A percentile compares a stretch with the other conserved stretches of the same genome.
Evolutionary conservation across 169 alveolate species (phyloP).

Genomic region (Cryptosporidium felis): DNA sequence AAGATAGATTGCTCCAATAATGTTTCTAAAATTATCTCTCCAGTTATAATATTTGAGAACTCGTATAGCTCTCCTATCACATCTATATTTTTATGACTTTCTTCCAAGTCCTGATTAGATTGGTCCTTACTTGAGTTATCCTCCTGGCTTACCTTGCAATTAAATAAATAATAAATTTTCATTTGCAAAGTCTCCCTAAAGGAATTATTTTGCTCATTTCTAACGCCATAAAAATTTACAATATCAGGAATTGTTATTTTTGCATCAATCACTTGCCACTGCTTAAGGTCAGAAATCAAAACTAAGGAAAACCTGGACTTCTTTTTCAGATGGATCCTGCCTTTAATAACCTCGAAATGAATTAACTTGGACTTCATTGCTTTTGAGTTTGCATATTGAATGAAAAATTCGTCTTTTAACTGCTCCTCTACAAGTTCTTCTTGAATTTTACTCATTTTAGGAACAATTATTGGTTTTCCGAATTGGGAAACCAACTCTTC

Average conservation of each 20-base stretch:
- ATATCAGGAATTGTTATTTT: conserved; percentile 55
- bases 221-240: conserved; percentile 8
- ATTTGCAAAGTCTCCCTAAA: conserved; percentile 41
- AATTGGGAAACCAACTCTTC: conserved; percentile 42
- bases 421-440: not conserved
- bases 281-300: conserved; percentile 33
- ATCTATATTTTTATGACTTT: not conserved
- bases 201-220: conserved; percentile 15
- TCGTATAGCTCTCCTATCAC: conserved; percentile 29
- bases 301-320: conserved; percentile 21
- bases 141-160: not conserved
- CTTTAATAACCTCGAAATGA: conserved; percentile 19
- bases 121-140: not conserved
- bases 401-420: conserved; percentile 37
- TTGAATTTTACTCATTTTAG: conserved; percentile 10
- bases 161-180: conserved; percentile 13
- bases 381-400: conserved; percentile 14
- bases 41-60: conserved; percentile 17
- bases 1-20: conserved; percentile 36
- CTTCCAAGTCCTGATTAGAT: not conserved
- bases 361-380: conserved; percentile 1
- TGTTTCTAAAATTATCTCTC: conserved; percentile 28
- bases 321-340: conserved; percentile 45
- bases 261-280: conserved; percentile 70
- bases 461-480: conserved; percentile 50